Conservation (phyloP, 2,329 filamentous ascomycete genomes). For the Colletotrichum trifolii region DNA sequence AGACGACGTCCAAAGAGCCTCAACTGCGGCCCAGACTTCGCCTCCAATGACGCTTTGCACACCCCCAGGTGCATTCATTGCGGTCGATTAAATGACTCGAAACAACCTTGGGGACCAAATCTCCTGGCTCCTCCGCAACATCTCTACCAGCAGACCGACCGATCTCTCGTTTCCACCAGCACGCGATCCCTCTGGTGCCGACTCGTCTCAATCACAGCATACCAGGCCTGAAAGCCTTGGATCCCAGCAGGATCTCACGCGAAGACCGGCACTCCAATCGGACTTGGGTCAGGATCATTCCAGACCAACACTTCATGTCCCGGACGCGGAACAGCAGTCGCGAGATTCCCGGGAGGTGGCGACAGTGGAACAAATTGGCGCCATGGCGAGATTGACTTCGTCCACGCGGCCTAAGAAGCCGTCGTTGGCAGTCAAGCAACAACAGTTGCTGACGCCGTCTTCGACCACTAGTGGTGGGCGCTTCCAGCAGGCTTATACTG, state of each 20-base stretch:
- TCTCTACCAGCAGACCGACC: conserved; percentile 53
- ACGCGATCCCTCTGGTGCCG: conserved; percentile 40
- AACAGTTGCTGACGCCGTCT: conserved; percentile 57
- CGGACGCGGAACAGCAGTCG: conserved; percentile 12
- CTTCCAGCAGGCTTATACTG: conserved; percentile 36
- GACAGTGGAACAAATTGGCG: conserved; percentile 37
- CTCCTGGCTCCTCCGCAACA: conserved; percentile 66
- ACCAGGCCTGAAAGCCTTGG: conserved; percentile 11
- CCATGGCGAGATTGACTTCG: conserved; percentile 59
- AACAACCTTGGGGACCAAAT: conserved; percentile 70
- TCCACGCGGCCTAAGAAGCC: conserved; percentile 58
- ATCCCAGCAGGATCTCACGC: conserved; percentile 26
- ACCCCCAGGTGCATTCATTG: conserved; percentile 6
- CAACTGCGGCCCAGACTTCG: conserved; percentile 1
- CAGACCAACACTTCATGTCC: conserved; percentile 16
- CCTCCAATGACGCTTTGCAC: conserved; percentile 29
- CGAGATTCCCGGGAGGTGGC: conserved; percentile 24
- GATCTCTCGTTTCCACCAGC: conserved; percentile 50
- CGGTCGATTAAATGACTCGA: conserved; percentile 67
- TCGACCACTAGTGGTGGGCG: conserved; percentile 43
- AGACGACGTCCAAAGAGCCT: conserved; percentile 17
- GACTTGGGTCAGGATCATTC: conserved; percentile 8
- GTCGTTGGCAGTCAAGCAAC: conserved; percentile 53
- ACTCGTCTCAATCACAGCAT: conserved; percentile 35
- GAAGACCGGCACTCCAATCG: neutral